phyloP scores from a whole-genome alignment of 352 stramenopile genomes.

The Globisporangium megalacanthum region DNA sequence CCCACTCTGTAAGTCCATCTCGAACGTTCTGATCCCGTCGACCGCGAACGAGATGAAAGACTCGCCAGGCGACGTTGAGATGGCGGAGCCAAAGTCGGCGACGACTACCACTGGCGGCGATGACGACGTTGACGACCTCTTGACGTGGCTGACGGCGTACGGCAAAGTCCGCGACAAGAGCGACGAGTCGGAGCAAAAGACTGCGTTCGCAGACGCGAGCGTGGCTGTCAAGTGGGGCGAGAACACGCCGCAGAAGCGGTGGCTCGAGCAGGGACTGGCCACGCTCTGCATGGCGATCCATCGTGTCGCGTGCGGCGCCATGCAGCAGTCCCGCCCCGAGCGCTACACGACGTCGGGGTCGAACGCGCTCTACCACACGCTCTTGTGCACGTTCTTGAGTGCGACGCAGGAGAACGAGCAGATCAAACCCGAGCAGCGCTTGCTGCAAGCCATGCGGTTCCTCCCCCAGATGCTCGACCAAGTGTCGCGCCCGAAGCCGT shows the following conservation, averaged over 20 bases:
- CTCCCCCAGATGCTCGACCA: slow-evolving; percentile 69
- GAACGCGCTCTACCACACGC: slow-evolving; percentile 73
- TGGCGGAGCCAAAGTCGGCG: not conserved
- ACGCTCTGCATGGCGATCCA: slow-evolving; percentile 84
- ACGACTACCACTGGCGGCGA: slow-evolving; percentile 4
- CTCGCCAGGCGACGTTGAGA: not conserved
- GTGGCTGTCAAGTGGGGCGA: slow-evolving; percentile 7
- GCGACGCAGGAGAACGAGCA: slow-evolving; percentile 43
- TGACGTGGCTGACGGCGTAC: slow-evolving; percentile 41
- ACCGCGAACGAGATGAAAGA: slow-evolving; percentile 46
- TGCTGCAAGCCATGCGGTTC: slow-evolving; percentile 71
- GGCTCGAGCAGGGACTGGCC: slow-evolving; percentile 61
- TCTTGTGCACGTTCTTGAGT: slow-evolving; percentile 73
- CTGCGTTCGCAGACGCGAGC: not conserved
- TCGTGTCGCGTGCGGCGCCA: slow-evolving; percentile 75
- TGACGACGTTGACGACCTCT: slow-evolving; percentile 20
- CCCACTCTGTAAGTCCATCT: slow-evolving; percentile 96
- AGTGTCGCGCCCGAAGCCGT: slow-evolving; percentile 22
- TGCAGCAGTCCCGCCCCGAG: slow-evolving; percentile 79
- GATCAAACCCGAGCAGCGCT: slow-evolving; percentile 49
- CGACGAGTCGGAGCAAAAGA: slow-evolving; percentile 25
- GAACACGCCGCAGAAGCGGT: slow-evolving; percentile 32
- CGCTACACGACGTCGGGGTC: slow-evolving; percentile 71
- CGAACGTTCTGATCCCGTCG: slow-evolving; percentile 93
- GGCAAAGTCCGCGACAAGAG: slow-evolving; percentile 7